phyloP scores from a whole-genome alignment of 78 protist species.

The Dictyostelium firmibasis region DNA sequence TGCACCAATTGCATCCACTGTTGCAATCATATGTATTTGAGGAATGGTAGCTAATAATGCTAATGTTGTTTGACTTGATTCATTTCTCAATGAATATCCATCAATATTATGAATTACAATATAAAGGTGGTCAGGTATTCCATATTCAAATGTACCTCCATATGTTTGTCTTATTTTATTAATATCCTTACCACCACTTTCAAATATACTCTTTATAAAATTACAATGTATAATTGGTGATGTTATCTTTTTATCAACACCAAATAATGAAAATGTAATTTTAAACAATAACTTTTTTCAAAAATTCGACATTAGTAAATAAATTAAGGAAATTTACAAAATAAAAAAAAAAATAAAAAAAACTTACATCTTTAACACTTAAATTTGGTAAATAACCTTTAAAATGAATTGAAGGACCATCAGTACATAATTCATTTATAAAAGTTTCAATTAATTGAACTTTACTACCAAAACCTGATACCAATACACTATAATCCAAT shows the following conservation, averaged over 20 bases:
- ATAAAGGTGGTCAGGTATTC: background rate
- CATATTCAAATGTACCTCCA: background rate
- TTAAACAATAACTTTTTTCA: background rate
- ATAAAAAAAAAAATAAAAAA: background rate
- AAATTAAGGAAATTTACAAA: background rate
- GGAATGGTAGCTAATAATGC: background rate
- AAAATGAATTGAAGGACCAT: background rate
- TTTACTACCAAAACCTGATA: conserved; percentile 10
- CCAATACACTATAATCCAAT: background rate
- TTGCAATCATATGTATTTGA: background rate
- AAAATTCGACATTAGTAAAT: background rate
- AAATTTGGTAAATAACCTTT: conserved; percentile 18
- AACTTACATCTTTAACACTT: conserved; percentile 1
- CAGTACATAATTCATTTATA: background rate
- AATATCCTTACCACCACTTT: background rate
- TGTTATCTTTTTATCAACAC: background rate
- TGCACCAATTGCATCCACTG: background rate
- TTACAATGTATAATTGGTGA: conserved; percentile 5
- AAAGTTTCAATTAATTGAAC: background rate
- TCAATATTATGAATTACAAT: conserved; percentile 11
- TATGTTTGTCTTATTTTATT: background rate
- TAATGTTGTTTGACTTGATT: background rate
- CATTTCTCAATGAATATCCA: background rate
- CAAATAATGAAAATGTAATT: conserved; percentile 16
- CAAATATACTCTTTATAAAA: conserved; percentile 18